A percentile compares a stretch with the other conserved stretches of the same genome.
Conservation (phyloP, 108 stramenopile species). For the Stephanodiscus minutulus region DNA sequence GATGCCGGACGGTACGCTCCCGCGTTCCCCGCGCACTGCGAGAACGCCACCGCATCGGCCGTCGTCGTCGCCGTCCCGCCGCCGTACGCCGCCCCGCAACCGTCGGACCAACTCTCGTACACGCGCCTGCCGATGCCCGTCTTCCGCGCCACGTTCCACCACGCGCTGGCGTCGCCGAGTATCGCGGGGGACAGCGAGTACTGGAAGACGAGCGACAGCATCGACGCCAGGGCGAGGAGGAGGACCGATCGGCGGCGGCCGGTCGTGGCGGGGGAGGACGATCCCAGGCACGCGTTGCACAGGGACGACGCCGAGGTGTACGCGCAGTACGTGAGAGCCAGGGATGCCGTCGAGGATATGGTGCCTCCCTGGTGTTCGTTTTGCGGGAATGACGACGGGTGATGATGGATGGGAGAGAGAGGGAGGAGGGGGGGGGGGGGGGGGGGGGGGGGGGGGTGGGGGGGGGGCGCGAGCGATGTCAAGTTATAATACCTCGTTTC, state of each 20-base stretch:
- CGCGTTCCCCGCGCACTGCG: slow-evolving; percentile 76
- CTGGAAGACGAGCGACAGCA: slow-evolving; percentile 72
- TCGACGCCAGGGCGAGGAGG: slow-evolving; percentile 60
- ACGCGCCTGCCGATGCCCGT: slow-evolving; percentile 64
- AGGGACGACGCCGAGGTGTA: slow-evolving; percentile 62
- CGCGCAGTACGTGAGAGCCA: slow-evolving; percentile 69
- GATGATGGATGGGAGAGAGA: too few species aligned
- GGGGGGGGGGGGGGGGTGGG: too few species aligned
- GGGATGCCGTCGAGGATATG: slow-evolving; percentile 51
- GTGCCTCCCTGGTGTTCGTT: slow-evolving; percentile 1
- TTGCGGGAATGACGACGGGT: too few species aligned
- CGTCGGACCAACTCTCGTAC: slow-evolving; percentile 64
- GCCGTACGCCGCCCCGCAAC: slow-evolving; percentile 62
- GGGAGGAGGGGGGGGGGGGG: too few species aligned
- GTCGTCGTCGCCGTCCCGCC: slow-evolving; percentile 28
- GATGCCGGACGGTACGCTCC: slow-evolving; percentile 84
- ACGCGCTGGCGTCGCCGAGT: slow-evolving; percentile 35
- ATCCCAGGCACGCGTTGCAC: slow-evolving; percentile 74
- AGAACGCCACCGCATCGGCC: slow-evolving; percentile 24
- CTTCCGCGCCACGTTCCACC: slow-evolving; percentile 63
- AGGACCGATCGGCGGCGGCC: slow-evolving; percentile 84
- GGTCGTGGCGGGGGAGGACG: slow-evolving; percentile 53
- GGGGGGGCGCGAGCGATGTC: too few species aligned
- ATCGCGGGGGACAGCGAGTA: slow-evolving; percentile 76
- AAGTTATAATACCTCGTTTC: too few species aligned